phyloP scores from a whole-genome alignment of 2,329 filamentous ascomycete genomes.

The Cryphonectria carpinicola region DNA sequence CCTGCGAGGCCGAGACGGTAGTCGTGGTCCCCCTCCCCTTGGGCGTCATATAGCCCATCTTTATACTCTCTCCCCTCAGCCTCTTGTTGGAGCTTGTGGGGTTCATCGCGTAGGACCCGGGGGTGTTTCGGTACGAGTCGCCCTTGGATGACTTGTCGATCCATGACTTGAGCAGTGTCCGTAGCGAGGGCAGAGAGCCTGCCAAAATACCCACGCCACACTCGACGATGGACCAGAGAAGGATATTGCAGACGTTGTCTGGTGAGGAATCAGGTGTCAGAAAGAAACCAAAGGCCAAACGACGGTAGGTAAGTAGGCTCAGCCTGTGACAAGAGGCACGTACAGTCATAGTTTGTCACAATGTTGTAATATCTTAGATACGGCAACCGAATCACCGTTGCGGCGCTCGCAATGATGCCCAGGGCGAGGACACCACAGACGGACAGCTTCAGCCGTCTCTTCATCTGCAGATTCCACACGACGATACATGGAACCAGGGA shows the following conservation, averaged over 20 bases:
- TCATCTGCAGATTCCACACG: conserved; percentile 20
- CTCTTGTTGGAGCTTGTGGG: neutral
- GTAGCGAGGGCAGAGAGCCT: conserved; percentile 19
- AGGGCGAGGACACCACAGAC: conserved; percentile 21
- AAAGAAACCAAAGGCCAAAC: neutral
- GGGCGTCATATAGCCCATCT: conserved; percentile 17
- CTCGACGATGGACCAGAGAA: conserved; percentile 21
- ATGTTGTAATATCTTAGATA: conserved; percentile 15
- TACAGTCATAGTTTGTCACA: conserved; percentile 14
- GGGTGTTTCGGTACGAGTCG: conserved; percentile 5
- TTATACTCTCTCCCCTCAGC: neutral
- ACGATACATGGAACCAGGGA: conserved; percentile 18
- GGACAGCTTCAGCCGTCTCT: conserved; percentile 11
- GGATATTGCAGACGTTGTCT: conserved; percentile 20
- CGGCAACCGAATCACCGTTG: conserved; percentile 17
- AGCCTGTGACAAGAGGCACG: neutral
- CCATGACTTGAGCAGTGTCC: conserved; percentile 19
- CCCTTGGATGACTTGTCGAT: conserved; percentile 16
- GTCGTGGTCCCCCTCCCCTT: conserved; percentile 11
- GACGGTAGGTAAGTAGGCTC: neutral
- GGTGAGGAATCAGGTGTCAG: neutral
- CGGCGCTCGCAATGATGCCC: conserved; percentile 17
- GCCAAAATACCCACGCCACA: conserved; percentile 18
- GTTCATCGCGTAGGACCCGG: neutral
- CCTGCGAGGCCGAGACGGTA: conserved; percentile 11